Evolutionary conservation across 2,329 filamentous ascomycete genomes (phyloP).

Genomic region (Phialophora expanda): DNA sequence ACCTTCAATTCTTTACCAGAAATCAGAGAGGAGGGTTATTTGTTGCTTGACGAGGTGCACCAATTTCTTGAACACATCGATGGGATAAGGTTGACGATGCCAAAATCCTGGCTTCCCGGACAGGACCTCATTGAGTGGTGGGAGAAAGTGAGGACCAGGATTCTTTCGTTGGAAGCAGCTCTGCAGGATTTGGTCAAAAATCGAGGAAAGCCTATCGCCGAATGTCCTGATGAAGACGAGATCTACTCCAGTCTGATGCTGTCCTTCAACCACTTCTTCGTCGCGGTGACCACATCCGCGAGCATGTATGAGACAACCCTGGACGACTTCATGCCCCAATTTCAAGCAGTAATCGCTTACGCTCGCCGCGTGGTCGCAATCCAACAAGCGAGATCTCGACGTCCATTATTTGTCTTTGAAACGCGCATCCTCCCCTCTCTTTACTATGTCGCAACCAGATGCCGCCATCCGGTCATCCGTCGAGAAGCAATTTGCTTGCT

Average conservation of each 20-base stretch:
- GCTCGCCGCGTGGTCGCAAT: slow-evolving; percentile 7
- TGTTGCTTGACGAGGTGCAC: slow-evolving; percentile 19
- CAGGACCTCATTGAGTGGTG: slow-evolving; percentile 4
- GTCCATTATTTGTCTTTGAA: slow-evolving; percentile 25
- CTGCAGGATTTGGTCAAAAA: neutral
- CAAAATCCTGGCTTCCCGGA: slow-evolving; percentile 27
- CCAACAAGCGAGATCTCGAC: neutral
- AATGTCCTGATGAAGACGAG: slow-evolving; percentile 11
- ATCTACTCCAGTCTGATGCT: slow-evolving; percentile 13
- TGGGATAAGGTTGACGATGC: slow-evolving; percentile 9
- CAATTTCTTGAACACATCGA: slow-evolving; percentile 21
- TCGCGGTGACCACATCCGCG: slow-evolving; percentile 11
- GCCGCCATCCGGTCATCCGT: slow-evolving; percentile 28
- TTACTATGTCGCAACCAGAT: slow-evolving; percentile 21
- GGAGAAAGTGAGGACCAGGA: slow-evolving; percentile 5
- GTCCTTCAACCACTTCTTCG: slow-evolving; percentile 21
- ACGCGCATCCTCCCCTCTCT: slow-evolving; percentile 32
- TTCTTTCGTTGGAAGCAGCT: slow-evolving; percentile 8
- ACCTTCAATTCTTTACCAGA: slow-evolving; percentile 9
- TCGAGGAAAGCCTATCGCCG: neutral
- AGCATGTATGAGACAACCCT: slow-evolving; percentile 17
- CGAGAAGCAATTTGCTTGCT: slow-evolving; percentile 25
- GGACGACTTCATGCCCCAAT: slow-evolving; percentile 6
- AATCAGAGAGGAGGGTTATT: slow-evolving; percentile 19
- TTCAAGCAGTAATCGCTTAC: slow-evolving; percentile 19